A percentile compares a stretch with the other conserved stretches of the same genome.
Conservation (phyloP, 2,329 filamentous ascomycete species). For the Penicillium sp. region DNA sequence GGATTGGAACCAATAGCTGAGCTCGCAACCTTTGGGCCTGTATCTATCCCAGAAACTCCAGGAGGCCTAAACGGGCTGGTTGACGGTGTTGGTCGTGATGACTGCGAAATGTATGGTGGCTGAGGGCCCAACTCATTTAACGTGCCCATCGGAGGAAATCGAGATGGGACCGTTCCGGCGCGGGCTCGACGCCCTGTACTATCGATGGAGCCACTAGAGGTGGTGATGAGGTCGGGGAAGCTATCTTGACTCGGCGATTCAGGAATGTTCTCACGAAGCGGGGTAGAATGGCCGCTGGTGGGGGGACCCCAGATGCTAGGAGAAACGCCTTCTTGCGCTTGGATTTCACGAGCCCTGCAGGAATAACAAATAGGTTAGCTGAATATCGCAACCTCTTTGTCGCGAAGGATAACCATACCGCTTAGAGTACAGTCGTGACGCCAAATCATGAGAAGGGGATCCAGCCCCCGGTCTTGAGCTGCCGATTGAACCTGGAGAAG, state of each 20-base stretch:
- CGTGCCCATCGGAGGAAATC: slow-evolving; percentile 75
- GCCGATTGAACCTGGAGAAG: slow-evolving; percentile 54
- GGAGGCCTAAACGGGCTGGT: slow-evolving; percentile 80
- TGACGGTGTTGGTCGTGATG: slow-evolving; percentile 78
- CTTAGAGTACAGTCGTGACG: slow-evolving; percentile 80
- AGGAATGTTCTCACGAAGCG: slow-evolving; percentile 92
- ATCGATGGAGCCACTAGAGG: slow-evolving; percentile 62
- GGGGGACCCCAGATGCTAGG: slow-evolving; percentile 85
- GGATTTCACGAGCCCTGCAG: slow-evolving; percentile 83
- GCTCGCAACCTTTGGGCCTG: slow-evolving; percentile 38
- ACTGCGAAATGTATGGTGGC: slow-evolving; percentile 64
- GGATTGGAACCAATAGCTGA: slow-evolving; percentile 57
- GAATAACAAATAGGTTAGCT: slow-evolving; percentile 12
- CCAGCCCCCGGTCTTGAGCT: slow-evolving; percentile 75
- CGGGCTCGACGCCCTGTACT: slow-evolving; percentile 71
- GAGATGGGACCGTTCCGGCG: slow-evolving; percentile 92
- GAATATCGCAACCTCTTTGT: not conserved
- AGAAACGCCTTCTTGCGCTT: slow-evolving; percentile 88
- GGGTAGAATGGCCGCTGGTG: slow-evolving; percentile 93
- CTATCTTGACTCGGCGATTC: slow-evolving; percentile 90
- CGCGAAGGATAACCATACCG: slow-evolving; percentile 59
- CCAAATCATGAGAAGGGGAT: slow-evolving; percentile 92
- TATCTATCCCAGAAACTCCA: slow-evolving; percentile 40
- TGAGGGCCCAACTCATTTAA: slow-evolving; percentile 56
- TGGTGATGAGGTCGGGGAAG: slow-evolving; percentile 82